A percentile compares a stretch with the other conserved stretches of the same genome.
Evolutionary conservation across 768 basidiomycete genomes (phyloP).

Genomic region (Calocybe indica): DNA sequence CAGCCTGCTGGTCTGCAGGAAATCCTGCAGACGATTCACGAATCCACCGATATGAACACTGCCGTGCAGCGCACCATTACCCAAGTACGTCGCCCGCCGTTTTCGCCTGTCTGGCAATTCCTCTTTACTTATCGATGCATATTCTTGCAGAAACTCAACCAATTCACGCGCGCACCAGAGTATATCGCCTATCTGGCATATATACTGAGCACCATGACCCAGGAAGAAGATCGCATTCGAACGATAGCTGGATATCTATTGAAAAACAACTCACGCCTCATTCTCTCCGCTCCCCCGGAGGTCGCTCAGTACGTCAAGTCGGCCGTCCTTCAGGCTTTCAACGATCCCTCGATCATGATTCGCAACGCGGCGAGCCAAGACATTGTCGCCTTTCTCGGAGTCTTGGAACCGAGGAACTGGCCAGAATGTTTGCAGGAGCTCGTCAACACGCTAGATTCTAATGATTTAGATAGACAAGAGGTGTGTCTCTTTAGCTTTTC

Average conservation of each 20-base stretch:
- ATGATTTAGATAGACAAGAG: slow-evolving; percentile 77
- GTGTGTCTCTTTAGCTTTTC: slow-evolving; percentile 38
- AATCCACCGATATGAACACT: slow-evolving; percentile 77
- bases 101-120: slow-evolving; percentile 11
- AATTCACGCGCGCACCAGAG: slow-evolving; percentile 83
- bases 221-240: slow-evolving; percentile 88
- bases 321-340: slow-evolving; percentile 76
- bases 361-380: slow-evolving; percentile 92
- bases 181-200: slow-evolving; percentile 95
- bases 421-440: slow-evolving; percentile 89
- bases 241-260: slow-evolving; percentile 95
- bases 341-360: slow-evolving; percentile 78
- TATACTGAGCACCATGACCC: slow-evolving; percentile 74
- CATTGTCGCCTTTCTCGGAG: slow-evolving; percentile 84
- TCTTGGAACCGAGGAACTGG: slow-evolving; percentile 89
- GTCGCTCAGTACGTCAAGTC: slow-evolving; percentile 71
- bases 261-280: slow-evolving; percentile 89
- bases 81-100: slow-evolving; percentile 45
- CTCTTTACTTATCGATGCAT: slow-evolving; percentile 14
- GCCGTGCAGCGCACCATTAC: slow-evolving; percentile 78
- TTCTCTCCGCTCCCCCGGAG: slow-evolving; percentile 59
- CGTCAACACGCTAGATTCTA: slow-evolving; percentile 71
- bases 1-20: slow-evolving; percentile 84
- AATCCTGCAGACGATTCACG: slow-evolving; percentile 86
- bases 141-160: slow-evolving; percentile 69